Conservation (phyloP, 1,284 basidiomycete species). For the Marasmius sp. region DNA sequence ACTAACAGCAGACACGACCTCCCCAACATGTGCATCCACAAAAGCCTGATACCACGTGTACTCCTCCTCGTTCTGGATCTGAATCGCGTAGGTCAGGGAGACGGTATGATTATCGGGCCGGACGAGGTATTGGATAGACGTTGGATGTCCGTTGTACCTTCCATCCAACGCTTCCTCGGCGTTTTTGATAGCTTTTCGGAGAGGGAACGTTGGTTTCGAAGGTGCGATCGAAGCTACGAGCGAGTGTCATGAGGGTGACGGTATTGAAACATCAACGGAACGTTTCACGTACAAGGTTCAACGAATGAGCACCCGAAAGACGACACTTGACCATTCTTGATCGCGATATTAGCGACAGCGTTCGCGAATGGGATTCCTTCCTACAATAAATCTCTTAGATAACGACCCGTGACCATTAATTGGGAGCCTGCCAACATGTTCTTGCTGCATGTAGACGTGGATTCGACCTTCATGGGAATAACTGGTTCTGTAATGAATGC, state of each 20-base stretch:
- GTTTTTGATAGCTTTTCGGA: constrained; percentile 36
- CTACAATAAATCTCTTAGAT: constrained; percentile 14
- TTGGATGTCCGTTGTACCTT: constrained; percentile 40
- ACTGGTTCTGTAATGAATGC: too few relatives aligned
- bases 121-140: constrained; percentile 46
- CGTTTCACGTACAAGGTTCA: constrained; percentile 24
- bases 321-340: constrained; percentile 27
- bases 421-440: neutral
- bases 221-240: constrained; percentile 33
- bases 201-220: constrained; percentile 34
- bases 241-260: neutral
- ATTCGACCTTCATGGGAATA: too few relatives aligned
- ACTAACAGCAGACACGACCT: constrained; percentile 50
- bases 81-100: constrained; percentile 53
- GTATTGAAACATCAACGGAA: neutral
- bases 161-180: constrained; percentile 42
- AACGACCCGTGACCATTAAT: neutral
- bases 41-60: constrained; percentile 66
- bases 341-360: constrained; percentile 38
- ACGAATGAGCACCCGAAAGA: constrained; percentile 40
- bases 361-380: constrained; percentile 37
- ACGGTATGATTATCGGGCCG: constrained; percentile 43
- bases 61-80: constrained; percentile 52
- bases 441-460: neutral
- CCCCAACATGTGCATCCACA: constrained; percentile 56